These are phyloP conservation scores for Ogataea wickerhamii DNA, from an alignment of 805 yeast genomes.

Conservation along the genomic window DNA sequence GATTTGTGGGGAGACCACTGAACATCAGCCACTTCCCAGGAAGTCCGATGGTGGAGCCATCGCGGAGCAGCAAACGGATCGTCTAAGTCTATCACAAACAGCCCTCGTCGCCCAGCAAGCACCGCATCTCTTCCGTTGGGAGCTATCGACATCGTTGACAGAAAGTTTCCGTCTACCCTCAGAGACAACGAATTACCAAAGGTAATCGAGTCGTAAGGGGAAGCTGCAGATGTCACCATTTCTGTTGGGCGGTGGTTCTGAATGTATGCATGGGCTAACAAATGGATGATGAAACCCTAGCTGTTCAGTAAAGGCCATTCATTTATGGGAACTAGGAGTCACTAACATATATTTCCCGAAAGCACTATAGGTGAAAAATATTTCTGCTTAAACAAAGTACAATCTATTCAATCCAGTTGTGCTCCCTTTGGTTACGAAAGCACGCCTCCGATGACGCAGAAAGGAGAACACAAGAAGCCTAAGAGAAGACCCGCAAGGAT, in stretches of 20 bases:
- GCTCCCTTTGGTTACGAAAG: no score
- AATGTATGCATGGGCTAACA: no score
- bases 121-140: conserved; percentile 94
- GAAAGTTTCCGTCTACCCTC: conserved; percentile 90
- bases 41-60: conserved; percentile 85
- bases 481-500: conserved; percentile 57
- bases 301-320: no score
- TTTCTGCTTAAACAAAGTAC: no score
- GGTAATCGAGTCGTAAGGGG: conserved; percentile 48
- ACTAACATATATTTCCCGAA: no score
- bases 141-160: conserved; percentile 72
- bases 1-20: conserved; percentile 94
- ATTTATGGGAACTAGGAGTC: no score
- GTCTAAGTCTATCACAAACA: conserved; percentile 86
- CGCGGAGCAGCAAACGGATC: conserved; percentile 95
- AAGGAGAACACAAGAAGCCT: background rate
- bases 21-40: conserved; percentile 99
- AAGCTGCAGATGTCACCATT: conserved; percentile 8
- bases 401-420: no score
- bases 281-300: no score
- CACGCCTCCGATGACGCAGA: background rate
- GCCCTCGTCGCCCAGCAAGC: conserved; percentile 78
- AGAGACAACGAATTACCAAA: conserved; percentile 80
- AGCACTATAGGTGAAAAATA: no score
- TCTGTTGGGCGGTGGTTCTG: no score